Evolutionary conservation across 495 filamentous ascomycete species (phyloP).

Genomic region (Parathielavia appendiculata): DNA sequence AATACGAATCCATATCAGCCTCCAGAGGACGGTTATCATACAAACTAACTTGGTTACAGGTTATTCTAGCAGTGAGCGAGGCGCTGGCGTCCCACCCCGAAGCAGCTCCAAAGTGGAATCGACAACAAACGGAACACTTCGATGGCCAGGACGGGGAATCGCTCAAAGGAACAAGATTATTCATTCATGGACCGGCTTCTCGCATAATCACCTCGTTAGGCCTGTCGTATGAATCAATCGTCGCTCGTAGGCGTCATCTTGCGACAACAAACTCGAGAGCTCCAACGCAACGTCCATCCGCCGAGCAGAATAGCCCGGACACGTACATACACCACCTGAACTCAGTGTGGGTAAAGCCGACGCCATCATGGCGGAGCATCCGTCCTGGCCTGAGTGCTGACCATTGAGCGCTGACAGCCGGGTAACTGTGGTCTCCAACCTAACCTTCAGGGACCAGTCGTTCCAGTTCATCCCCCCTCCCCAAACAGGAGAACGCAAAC

Average conservation of each 20-base stretch:
- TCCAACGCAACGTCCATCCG: conserved; percentile 13
- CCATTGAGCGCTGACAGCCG: too few relatives aligned
- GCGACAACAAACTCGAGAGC: conserved; percentile 12
- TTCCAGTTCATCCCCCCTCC: neutral
- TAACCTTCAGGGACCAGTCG: neutral
- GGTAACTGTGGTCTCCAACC: neutral
- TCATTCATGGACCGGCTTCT: conserved; percentile 8
- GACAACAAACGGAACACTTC: neutral
- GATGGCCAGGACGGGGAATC: neutral
- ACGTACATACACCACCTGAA: neutral
- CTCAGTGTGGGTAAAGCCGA: conserved; percentile 12
- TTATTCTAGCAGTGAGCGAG: too few relatives aligned
- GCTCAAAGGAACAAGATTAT: neutral
- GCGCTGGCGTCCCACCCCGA: too few relatives aligned
- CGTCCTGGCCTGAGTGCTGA: conserved; percentile 10
- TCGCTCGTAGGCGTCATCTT: conserved; percentile 23
- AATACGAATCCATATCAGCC: too few relatives aligned
- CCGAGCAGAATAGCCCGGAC: conserved; percentile 2
- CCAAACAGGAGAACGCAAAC: neutral
- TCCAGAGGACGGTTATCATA: too few relatives aligned
- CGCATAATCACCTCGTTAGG: neutral
- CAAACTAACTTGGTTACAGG: too few relatives aligned
- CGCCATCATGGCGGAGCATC: conserved; percentile 18
- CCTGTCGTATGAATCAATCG: conserved; percentile 17
- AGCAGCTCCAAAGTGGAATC: too few relatives aligned